Base-by-base conservation (phyloP, 2,329 filamentous ascomycete species). In the Cercospora canescens region DNA sequence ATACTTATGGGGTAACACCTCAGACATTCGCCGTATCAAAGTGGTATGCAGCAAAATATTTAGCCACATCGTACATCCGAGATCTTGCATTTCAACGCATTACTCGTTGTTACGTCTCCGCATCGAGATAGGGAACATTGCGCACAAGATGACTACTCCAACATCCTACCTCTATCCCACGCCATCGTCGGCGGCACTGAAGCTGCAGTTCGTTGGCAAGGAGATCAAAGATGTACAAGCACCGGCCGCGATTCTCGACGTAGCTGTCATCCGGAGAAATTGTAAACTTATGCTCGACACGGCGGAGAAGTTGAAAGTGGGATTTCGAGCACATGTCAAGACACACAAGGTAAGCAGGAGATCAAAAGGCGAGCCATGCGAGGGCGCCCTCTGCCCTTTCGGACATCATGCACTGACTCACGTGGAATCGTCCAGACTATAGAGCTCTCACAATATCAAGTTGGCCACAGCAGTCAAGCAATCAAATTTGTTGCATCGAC, bases 241-340 rank as follows among this genome's bases (percentile, higher is more conserved):
- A 0, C 92, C 92, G 1, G 86, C 89, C 1, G 86, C 86, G 3
- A 82, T 94, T 45, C 79, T 94, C 14, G 91, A 94, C 75, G 77
- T 88, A 11, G 87, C 87, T 3, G 88, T 89, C 48, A 80, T 92
- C 26, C 81, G 85, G 62, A 80, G 83, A 57, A 93, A 94, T 74
- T 94, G 91, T 77, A 78, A 82, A 67, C 82, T 86, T 37, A 94
- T 95, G 90, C 85, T 93, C 6, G 81, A 87, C 12, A 86, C 90
- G 0, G 84, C 86, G 14, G 76, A 84, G 45, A 79, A 80, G 58
- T 79, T 94, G 14, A 81, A 84, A 0, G 82, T 94, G 26, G 85
- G 84, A 6, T 94, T 92, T 81, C 83, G 92, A 65, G 89, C 90
- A 1, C 92, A 95, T 76, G 87, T 94, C 66, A 95, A 95, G 79